A percentile compares a stretch with the other conserved stretches of the same genome.
Conservation (phyloP, 768 basidiomycete species). For the Roridomyces roridus region DNA sequence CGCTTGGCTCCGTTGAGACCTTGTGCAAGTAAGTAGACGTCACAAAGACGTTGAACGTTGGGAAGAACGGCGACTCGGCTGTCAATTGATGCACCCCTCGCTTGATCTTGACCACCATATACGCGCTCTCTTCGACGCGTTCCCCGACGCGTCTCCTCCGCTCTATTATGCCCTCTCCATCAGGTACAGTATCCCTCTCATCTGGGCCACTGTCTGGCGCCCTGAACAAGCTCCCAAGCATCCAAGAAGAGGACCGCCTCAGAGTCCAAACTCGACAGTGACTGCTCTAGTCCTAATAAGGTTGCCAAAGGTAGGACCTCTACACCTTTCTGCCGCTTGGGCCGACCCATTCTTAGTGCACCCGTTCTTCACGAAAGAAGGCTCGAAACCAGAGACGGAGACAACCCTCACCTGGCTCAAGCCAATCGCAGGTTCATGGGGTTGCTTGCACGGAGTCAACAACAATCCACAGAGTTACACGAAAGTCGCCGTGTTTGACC, state of each 20-base stretch:
- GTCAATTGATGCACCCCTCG: no score
- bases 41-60: no score
- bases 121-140: background rate
- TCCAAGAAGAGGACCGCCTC: slow-evolving; percentile 16
- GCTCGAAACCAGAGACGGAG: slow-evolving; percentile 1
- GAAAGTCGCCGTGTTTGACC: slow-evolving; percentile 83
- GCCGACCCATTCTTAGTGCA: slow-evolving; percentile 35
- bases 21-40: no score
- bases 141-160: no score
- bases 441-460: slow-evolving; percentile 49
- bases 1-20: no score
- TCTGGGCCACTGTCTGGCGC: no score
- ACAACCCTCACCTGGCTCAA: slow-evolving; percentile 44
- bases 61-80: no score
- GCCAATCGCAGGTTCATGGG: slow-evolving; percentile 37
- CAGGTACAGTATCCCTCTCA: no score
- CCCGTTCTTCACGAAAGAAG: slow-evolving; percentile 45
- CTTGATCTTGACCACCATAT: no score
- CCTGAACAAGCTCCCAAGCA: background rate
- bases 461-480: slow-evolving; percentile 46
- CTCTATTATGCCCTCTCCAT: no score
- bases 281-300: slow-evolving; percentile 13
- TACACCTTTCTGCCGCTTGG: background rate
- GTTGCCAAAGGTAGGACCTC: slow-evolving; percentile 16
- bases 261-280: background rate